Evolutionary conservation across 257 asterid genomes (phyloP).

Genomic region (Salvia splendens): DNA sequence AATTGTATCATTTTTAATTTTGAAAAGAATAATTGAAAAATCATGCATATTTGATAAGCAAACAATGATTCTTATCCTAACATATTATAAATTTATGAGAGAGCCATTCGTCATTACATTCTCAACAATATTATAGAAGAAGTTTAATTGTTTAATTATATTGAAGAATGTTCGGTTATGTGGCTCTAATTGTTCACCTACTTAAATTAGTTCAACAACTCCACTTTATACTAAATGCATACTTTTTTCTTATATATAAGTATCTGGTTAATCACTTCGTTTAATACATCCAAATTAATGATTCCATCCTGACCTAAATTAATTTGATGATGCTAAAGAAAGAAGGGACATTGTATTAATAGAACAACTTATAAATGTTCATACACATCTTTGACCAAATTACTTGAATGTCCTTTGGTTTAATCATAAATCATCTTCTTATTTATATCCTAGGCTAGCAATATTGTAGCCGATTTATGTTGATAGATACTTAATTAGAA

Average conservation of each 20-base stretch:
- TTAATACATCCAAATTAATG: neutral
- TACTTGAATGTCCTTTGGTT: neutral
- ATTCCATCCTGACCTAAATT: neutral
- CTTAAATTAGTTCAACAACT: conserved; percentile 47
- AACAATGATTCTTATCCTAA: too few relatives aligned
- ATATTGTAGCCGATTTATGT: too few relatives aligned
- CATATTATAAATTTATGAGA: too few relatives aligned
- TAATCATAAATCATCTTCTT: too few relatives aligned
- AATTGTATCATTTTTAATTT: too few relatives aligned
- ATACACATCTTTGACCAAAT: conserved; percentile 2
- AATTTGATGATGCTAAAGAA: neutral
- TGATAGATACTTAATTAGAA: too few relatives aligned
- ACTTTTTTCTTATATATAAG: too few relatives aligned
- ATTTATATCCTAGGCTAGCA: too few relatives aligned
- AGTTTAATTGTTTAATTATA: neutral
- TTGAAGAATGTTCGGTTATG: conserved; percentile 13
- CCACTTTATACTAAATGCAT: conserved; percentile 31
- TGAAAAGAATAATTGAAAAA: too few relatives aligned
- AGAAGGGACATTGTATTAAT: too few relatives aligned
- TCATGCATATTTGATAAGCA: too few relatives aligned
- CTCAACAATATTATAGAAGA: conserved; percentile 6
- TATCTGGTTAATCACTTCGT: neutral
- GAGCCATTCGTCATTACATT: conserved; percentile 24
- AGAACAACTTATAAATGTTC: neutral
- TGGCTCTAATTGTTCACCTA: conserved; percentile 23